Evolutionary conservation across 495 filamentous ascomycete genomes (phyloP).

Genomic region (Trichoderma asperelloides): DNA sequence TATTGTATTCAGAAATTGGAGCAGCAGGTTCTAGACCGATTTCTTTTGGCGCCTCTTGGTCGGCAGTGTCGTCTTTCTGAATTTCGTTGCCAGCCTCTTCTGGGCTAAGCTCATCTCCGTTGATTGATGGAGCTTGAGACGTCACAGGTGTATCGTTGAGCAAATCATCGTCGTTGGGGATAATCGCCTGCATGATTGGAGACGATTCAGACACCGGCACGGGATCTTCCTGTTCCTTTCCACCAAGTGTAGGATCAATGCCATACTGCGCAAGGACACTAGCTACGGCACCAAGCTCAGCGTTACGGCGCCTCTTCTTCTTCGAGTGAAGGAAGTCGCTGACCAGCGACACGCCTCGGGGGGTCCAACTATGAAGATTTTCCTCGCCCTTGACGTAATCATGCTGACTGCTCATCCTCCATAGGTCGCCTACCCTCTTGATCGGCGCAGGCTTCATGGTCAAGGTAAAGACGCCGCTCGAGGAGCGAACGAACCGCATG

Average conservation of each 20-base stretch:
- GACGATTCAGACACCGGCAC: background rate
- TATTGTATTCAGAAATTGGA: conserved; percentile 37
- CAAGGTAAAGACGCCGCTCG: conserved; percentile 74
- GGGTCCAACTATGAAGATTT: conserved; percentile 70
- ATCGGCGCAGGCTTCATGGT: conserved; percentile 78
- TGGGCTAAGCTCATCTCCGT: conserved; percentile 7
- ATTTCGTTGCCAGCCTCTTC: conserved; percentile 15
- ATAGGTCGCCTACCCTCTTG: conserved; percentile 84
- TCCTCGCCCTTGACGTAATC: conserved; percentile 96
- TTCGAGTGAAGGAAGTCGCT: conserved; percentile 67
- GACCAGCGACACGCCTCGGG: conserved; percentile 79
- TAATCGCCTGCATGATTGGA: conserved; percentile 1
- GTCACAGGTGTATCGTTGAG: conserved; percentile 37
- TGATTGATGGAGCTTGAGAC: conserved; percentile 20
- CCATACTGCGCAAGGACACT: conserved; percentile 51
- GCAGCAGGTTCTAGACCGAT: conserved; percentile 6
- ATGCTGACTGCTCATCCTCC: conserved; percentile 91
- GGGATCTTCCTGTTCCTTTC: background rate
- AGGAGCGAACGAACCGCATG: conserved; percentile 77
- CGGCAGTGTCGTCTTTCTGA: background rate
- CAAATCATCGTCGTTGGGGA: conserved; percentile 31
- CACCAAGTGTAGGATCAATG: conserved; percentile 9
- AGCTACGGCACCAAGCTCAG: conserved; percentile 74
- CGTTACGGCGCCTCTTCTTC: conserved; percentile 58
- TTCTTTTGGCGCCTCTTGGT: conserved; percentile 12